Percentiles rank a stretch among this genome's conserved stretches.
Evolutionary conservation across 805 yeast genomes (phyloP).

Genomic region (Lipomyces kockii): DNA sequence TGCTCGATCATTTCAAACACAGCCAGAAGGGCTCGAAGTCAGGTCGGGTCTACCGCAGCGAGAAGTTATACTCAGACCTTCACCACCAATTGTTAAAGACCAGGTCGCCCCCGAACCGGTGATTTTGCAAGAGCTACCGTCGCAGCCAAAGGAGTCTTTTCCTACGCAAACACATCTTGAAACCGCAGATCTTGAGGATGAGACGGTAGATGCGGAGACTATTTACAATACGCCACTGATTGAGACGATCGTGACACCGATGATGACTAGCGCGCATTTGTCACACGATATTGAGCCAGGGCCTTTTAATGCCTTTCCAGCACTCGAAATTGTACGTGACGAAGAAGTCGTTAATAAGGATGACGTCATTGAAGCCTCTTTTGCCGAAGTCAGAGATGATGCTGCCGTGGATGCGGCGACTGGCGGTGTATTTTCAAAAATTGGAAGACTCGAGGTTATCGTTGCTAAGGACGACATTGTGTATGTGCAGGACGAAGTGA

Average conservation of each 20-base stretch:
- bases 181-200: constrained; percentile 11
- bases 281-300: background rate
- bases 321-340: constrained; percentile 3
- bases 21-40: background rate
- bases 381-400: background rate
- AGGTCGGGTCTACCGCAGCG: background rate
- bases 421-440: background rate
- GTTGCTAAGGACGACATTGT: constrained; percentile 2
- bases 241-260: constrained; percentile 5
- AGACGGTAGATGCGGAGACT: background rate
- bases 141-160: background rate
- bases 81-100: constrained; percentile 1
- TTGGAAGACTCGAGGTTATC: constrained; percentile 1
- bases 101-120: background rate
- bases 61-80: too few species aligned
- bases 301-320: background rate
- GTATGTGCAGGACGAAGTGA: constrained; percentile 12
- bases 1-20: background rate
- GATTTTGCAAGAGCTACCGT: background rate
- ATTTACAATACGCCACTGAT: constrained; percentile 16
- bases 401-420: background rate
- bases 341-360: background rate
- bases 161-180: constrained; percentile 1
- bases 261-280: background rate
- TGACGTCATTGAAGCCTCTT: background rate